These are phyloP conservation scores for Cnidoscolus chayamansa DNA, from an alignment of 441 rosid genomes.

Conservation along the genomic window DNA sequence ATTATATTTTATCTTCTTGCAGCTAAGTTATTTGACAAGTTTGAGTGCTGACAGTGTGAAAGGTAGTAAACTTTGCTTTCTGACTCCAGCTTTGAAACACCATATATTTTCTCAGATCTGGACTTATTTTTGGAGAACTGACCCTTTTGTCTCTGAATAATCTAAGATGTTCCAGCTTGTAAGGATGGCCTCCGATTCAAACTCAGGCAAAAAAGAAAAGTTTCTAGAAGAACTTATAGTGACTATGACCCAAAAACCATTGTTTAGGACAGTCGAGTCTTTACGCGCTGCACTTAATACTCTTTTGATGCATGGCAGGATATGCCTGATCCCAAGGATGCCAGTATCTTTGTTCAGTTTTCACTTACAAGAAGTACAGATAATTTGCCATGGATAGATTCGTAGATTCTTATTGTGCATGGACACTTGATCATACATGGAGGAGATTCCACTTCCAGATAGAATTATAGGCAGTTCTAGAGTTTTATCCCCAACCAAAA, in stretches of 20 bases:
- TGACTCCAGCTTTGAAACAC: background rate
- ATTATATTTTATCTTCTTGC: slow-evolving; percentile 26
- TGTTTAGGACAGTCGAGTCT: slow-evolving; percentile 46
- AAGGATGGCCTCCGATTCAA: slow-evolving; percentile 37
- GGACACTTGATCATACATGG: slow-evolving; percentile 65
- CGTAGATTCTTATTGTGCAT: slow-evolving; percentile 51
- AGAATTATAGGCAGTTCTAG: slow-evolving; percentile 47
- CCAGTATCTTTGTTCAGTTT: slow-evolving; percentile 29
- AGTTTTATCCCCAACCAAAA: slow-evolving; percentile 56
- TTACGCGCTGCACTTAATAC: slow-evolving; percentile 28
- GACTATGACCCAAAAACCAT: slow-evolving; percentile 38
- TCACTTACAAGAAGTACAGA: no score
- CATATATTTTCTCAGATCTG: slow-evolving; percentile 6
- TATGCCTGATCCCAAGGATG: slow-evolving; percentile 43
- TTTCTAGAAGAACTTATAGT: slow-evolving; percentile 41
- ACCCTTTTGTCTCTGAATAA: slow-evolving; percentile 32
- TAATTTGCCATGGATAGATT: slow-evolving; percentile 43
- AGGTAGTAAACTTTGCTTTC: slow-evolving; percentile 35
- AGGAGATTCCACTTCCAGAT: slow-evolving; percentile 53
- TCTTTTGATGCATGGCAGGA: slow-evolving; percentile 32
- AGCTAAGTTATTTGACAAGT: slow-evolving; percentile 46
- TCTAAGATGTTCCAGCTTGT: slow-evolving; percentile 50
- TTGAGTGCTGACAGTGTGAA: slow-evolving; percentile 38
- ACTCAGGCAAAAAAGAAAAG: slow-evolving; percentile 57
- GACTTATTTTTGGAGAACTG: slow-evolving; percentile 35